phyloP scores from a whole-genome alignment of 1,284 basidiomycete species.

The Leccinum subrobustum region DNA sequence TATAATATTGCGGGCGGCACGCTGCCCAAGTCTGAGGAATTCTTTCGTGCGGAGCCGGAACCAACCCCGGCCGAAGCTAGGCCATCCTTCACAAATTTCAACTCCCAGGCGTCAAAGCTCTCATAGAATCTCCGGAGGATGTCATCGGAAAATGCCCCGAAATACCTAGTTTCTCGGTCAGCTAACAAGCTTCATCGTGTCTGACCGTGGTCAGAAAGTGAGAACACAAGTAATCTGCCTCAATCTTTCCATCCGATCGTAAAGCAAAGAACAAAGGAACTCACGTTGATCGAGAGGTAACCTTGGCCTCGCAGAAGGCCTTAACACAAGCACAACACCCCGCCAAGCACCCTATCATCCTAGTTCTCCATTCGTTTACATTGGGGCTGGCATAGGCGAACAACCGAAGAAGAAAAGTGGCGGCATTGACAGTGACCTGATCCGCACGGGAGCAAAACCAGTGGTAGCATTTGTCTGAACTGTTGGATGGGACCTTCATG shows the following conservation, averaged over 20 bases:
- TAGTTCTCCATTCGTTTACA: conserved; percentile 63
- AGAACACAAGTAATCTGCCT: conserved; percentile 10
- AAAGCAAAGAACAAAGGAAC: conserved; percentile 32
- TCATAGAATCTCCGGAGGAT: conserved; percentile 58
- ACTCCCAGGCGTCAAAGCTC: conserved; percentile 71
- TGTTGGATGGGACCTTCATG: conserved; percentile 40
- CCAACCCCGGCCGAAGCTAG: conserved; percentile 39
- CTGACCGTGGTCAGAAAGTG: conserved; percentile 6
- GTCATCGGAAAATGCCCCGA: conserved; percentile 55
- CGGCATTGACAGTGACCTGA: conserved; percentile 53
- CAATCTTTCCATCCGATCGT: conserved; percentile 3
- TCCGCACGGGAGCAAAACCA: conserved; percentile 72
- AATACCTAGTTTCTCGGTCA: conserved; percentile 50
- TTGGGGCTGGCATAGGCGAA: conserved; percentile 70
- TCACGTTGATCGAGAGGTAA: conserved; percentile 63
- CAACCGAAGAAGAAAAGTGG: conserved; percentile 76
- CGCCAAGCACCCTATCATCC: conserved; percentile 53
- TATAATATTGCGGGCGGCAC: conserved; percentile 55
- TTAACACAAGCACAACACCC: conserved; percentile 69
- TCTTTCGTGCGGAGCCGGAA: conserved; percentile 10
- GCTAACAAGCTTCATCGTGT: conserved; percentile 8
- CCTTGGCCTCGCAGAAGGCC: conserved; percentile 62
- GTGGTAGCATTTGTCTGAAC: conserved; percentile 47
- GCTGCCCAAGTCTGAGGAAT: conserved; percentile 24
- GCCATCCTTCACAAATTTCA: conserved; percentile 45